phyloP scores from a whole-genome alignment of 1,139 yeast species.

The Pichia sp. region DNA sequence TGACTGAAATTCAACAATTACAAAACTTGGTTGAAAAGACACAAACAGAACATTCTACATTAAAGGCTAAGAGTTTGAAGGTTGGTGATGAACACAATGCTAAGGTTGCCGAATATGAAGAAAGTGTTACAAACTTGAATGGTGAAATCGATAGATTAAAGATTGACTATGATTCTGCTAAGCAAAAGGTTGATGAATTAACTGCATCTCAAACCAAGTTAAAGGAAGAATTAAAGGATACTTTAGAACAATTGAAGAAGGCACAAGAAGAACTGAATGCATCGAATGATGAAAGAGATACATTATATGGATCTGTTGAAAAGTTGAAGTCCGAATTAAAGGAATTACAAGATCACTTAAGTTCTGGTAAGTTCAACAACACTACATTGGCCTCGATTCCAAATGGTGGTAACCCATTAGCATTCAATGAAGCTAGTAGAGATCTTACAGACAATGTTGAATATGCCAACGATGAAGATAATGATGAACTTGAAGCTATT shows the following conservation, averaged over 20 bases:
- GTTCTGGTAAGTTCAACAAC: constrained; percentile 22
- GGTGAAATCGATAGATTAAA: constrained; percentile 57
- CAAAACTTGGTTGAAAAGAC: constrained; percentile 59
- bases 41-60: constrained; percentile 52
- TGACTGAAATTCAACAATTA: constrained; percentile 56
- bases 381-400: constrained; percentile 21
- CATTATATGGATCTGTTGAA: constrained; percentile 62
- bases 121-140: constrained; percentile 52
- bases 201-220: constrained; percentile 63
- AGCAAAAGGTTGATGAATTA: constrained; percentile 60
- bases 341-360: constrained; percentile 31
- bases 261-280: constrained; percentile 64
- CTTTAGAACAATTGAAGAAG: constrained; percentile 59
- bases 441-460: constrained; percentile 12
- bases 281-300: constrained; percentile 61
- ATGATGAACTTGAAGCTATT: constrained; percentile 61
- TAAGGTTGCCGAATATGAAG: constrained; percentile 47
- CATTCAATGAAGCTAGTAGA: constrained; percentile 16
- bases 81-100: constrained; percentile 46
- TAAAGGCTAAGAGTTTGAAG: constrained; percentile 57
- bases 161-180: constrained; percentile 60
- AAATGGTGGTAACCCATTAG: constrained; percentile 35
- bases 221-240: constrained; percentile 60
- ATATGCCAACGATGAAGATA: constrained; percentile 43
- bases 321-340: constrained; percentile 50